These are phyloP conservation scores for Rhodomyrtus tomentosa DNA, from an alignment of 345 rosid genomes.

Conservation along the genomic window DNA sequence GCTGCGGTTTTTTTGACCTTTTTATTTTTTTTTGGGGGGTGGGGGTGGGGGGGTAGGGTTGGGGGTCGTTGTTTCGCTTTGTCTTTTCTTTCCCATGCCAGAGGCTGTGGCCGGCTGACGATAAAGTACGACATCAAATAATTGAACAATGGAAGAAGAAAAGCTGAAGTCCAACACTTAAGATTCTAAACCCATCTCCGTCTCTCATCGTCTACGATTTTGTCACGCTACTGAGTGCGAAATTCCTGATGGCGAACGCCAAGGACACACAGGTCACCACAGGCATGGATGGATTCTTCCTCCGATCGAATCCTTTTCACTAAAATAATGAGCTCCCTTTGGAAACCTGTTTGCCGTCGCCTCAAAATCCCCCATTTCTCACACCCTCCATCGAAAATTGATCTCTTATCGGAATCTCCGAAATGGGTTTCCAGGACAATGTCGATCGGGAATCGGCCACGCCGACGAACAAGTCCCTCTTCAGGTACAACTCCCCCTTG, in stretches of 20 bases:
- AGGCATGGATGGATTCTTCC: neutral
- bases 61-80: neutral
- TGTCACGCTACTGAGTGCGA: neutral
- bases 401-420: neutral
- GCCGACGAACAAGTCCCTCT: slow-evolving; percentile 3
- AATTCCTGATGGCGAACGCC: neutral
- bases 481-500: slow-evolving; percentile 68
- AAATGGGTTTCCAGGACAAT: neutral
- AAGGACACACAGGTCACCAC: neutral
- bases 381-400: neutral
- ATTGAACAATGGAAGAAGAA: neutral
- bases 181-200: neutral
- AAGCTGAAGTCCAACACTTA: neutral
- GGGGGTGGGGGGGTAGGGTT: no score
- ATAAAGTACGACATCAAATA: neutral
- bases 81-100: neutral
- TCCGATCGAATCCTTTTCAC: neutral
- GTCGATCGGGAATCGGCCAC: slow-evolving; percentile 7
- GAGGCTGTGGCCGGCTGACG: neutral
- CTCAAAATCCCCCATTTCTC: neutral
- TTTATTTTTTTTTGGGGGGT: neutral
- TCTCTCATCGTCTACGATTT: neutral
- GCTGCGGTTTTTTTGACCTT: neutral
- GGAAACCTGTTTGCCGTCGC: neutral
- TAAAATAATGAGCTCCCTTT: neutral